Percentiles rank a stretch among this genome's conserved stretches.
phyloP scores from a whole-genome alignment of 2,329 filamentous ascomycete species.

The Iodosphaeria phyllophila region DNA sequence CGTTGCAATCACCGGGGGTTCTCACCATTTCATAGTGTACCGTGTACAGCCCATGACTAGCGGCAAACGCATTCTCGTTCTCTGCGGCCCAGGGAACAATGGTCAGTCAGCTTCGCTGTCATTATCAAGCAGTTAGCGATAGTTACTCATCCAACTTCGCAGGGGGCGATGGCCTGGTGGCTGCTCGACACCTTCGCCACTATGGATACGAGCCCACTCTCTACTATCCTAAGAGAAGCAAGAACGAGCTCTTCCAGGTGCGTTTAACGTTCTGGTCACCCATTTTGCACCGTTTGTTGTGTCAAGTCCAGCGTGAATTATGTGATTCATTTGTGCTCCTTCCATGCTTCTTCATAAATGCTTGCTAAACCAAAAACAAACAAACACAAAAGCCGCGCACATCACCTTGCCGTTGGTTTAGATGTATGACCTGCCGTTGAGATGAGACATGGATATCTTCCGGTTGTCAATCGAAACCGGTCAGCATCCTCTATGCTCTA shows the following conservation, averaged over 20 bases:
- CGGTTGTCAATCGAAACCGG: neutral
- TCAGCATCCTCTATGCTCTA: too few relatives aligned
- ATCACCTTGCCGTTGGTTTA: too few relatives aligned
- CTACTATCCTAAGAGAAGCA: slow-evolving; percentile 85
- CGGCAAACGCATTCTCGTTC: slow-evolving; percentile 60
- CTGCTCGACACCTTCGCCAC: slow-evolving; percentile 76
- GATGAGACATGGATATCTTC: too few relatives aligned
- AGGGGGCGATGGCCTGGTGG: slow-evolving; percentile 90
- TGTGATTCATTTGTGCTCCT: too few relatives aligned
- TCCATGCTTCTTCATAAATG: too few relatives aligned
- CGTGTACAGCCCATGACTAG: slow-evolving; percentile 58
- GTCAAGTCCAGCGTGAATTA: too few relatives aligned
- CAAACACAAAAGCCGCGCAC: too few relatives aligned
- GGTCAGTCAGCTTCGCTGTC: slow-evolving; percentile 19
- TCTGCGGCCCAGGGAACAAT: slow-evolving; percentile 74
- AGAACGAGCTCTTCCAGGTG: slow-evolving; percentile 78
- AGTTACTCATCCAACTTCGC: slow-evolving; percentile 5
- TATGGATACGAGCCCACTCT: slow-evolving; percentile 81
- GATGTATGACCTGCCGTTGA: too few relatives aligned
- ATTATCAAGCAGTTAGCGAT: neutral
- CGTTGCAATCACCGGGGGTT: neutral
- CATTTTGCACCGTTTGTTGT: too few relatives aligned
- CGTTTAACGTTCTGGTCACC: slow-evolving; percentile 7
- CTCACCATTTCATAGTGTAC: slow-evolving; percentile 40
- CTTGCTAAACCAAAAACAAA: too few relatives aligned